phyloP scores from a whole-genome alignment of 495 filamentous ascomycete species.

The Massariosphaeria phaeospora region DNA sequence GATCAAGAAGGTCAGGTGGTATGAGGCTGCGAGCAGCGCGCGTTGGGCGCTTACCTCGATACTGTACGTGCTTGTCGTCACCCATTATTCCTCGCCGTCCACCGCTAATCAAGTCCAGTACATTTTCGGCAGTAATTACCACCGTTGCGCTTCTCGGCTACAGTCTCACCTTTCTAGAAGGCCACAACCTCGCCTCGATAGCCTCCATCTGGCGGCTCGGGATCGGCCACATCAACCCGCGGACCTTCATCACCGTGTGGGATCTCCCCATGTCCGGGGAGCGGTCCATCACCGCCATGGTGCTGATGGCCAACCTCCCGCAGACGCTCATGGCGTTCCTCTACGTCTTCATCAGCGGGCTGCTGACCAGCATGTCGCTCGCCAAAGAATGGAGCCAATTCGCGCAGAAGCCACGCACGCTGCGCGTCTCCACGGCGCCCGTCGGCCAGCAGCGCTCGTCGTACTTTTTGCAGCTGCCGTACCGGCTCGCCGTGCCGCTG shows the following conservation, averaged over 20 bases:
- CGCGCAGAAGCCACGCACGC: neutral
- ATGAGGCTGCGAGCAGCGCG: neutral
- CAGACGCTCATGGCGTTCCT: slow-evolving; percentile 1
- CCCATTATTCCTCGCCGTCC: no score
- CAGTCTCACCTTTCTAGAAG: no score
- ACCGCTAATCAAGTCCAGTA: no score
- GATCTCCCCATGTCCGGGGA: no score
- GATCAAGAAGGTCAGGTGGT: neutral
- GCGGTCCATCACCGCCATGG: neutral
- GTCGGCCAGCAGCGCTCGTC: slow-evolving; percentile 4
- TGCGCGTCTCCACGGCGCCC: slow-evolving; percentile 10
- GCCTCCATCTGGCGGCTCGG: no score
- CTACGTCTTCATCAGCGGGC: neutral
- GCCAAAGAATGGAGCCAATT: slow-evolving; percentile 14
- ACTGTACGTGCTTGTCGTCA: no score
- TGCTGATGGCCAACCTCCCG: slow-evolving; percentile 3
- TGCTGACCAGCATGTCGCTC: slow-evolving; percentile 3
- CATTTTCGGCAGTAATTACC: neutral
- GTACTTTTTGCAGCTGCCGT: slow-evolving; percentile 19
- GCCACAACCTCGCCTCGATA: no score
- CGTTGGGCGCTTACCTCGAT: neutral
- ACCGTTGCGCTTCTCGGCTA: neutral
- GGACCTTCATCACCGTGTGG: no score
- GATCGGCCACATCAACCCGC: neutral
- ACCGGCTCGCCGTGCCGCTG: slow-evolving; percentile 6